Percentiles rank a stretch among this genome's conserved stretches.
Conservation (phyloP, 2,329 filamentous ascomycete species). For the Neofusicoccum sp. region DNA sequence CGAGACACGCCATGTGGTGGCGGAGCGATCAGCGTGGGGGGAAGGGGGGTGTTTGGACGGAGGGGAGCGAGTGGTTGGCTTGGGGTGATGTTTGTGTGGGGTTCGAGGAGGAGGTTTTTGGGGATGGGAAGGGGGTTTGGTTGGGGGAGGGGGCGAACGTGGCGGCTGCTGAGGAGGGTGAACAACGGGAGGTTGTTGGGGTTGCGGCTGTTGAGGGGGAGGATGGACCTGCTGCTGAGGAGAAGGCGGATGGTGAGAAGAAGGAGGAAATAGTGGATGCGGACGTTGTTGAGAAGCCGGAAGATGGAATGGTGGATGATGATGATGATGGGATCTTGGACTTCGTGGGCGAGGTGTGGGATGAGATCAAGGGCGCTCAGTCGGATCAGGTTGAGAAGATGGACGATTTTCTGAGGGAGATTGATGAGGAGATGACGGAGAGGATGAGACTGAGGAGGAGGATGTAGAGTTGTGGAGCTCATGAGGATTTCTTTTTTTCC, state of each 20-base stretch:
- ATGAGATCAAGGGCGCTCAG: conserved; percentile 11
- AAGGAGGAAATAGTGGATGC: too few relatives aligned
- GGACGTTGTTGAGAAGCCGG: background rate
- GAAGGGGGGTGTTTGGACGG: conserved; percentile 55
- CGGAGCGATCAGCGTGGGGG: conserved; percentile 47
- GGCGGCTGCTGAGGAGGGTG: conserved; percentile 16
- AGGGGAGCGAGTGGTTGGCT: conserved; percentile 47
- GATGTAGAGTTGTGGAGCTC: background rate
- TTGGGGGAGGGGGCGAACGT: conserved; percentile 12
- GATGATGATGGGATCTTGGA: background rate
- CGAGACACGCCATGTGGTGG: background rate
- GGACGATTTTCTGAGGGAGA: conserved; percentile 8
- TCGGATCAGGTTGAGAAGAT: conserved; percentile 7
- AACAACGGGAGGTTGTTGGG: background rate
- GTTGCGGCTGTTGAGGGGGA: too few relatives aligned
- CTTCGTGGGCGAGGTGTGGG: conserved; percentile 10
- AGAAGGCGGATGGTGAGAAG: too few relatives aligned
- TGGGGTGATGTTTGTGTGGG: conserved; percentile 49
- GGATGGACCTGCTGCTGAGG: too few relatives aligned
- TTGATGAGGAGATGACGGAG: conserved; percentile 13
- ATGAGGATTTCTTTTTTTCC: background rate
- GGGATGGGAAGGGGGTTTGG: conserved; percentile 46
- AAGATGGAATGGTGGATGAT: background rate
- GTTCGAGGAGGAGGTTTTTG: conserved; percentile 46
- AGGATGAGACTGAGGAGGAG: background rate